phyloP scores from a whole-genome alignment of 2,329 filamentous ascomycete genomes.

The Monilinia vaccinii-corymbosi region DNA sequence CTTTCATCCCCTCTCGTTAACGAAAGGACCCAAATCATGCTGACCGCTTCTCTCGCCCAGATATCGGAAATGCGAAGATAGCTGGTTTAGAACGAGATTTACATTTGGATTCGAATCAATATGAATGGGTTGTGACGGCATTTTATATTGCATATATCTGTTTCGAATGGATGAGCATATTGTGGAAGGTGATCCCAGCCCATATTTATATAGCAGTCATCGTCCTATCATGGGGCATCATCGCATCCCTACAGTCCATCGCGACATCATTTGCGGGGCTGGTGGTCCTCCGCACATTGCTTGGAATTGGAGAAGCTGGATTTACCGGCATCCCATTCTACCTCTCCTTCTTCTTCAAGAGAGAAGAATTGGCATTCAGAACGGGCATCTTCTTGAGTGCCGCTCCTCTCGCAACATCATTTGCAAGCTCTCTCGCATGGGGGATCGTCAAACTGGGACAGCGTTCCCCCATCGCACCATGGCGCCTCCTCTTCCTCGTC shows the following conservation, averaged over 20 bases:
- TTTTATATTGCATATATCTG: conserved; percentile 56
- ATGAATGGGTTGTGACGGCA: conserved; percentile 50
- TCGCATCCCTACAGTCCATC: conserved; percentile 64
- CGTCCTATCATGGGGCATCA: conserved; percentile 70
- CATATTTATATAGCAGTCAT: conserved; percentile 51
- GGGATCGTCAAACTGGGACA: conserved; percentile 62
- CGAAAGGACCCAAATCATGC: not conserved
- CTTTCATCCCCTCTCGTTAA: not conserved
- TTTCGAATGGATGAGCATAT: conserved; percentile 57
- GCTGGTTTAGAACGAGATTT: conserved; percentile 56
- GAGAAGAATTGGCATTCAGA: conserved; percentile 70
- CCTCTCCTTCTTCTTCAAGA: conserved; percentile 54
- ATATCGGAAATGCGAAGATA: conserved; percentile 54
- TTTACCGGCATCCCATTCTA: conserved; percentile 57
- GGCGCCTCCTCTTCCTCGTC: conserved; percentile 76
- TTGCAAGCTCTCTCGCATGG: conserved; percentile 74
- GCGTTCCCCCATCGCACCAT: conserved; percentile 61
- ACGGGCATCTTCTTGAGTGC: conserved; percentile 85
- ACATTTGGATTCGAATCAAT: conserved; percentile 40
- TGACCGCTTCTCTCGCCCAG: conserved; percentile 27
- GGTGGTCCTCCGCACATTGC: conserved; percentile 44
- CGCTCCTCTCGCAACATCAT: conserved; percentile 70
- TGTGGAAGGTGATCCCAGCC: conserved; percentile 51
- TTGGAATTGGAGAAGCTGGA: conserved; percentile 57
- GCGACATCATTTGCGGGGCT: conserved; percentile 55